These are phyloP conservation scores for Penicillium lagena DNA, from an alignment of 495 filamentous ascomycete species.

Conservation along the genomic window DNA sequence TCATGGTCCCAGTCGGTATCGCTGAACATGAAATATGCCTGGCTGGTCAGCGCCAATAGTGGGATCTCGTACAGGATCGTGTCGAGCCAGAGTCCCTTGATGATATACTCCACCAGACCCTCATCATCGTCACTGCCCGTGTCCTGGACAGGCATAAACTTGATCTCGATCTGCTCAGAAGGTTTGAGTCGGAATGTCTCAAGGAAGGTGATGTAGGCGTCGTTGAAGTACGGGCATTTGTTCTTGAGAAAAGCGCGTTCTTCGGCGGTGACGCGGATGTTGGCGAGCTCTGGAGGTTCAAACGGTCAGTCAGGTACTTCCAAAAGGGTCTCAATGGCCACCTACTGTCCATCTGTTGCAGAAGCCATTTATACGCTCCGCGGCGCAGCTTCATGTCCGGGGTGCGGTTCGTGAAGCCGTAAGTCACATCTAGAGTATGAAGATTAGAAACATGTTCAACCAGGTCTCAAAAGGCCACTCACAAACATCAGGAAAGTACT, in stretches of 20 bases:
- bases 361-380: conserved; percentile 77
- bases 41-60: conserved; percentile 80
- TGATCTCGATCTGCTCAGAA: conserved; percentile 66
- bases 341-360: conserved; percentile 72
- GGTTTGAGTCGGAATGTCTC: conserved; percentile 74
- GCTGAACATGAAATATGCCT: conserved; percentile 95
- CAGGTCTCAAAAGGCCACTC: conserved; percentile 14
- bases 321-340: not conserved
- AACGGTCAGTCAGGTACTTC: no score
- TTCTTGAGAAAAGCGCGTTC: conserved; percentile 73
- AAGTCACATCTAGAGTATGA: conserved; percentile 58
- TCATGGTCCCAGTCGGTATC: conserved; percentile 83
- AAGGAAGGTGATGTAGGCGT: conserved; percentile 73
- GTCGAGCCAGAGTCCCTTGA: conserved; percentile 83
- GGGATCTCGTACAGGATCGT: conserved; percentile 98
- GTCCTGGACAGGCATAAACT: conserved; percentile 60
- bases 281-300: conserved; percentile 56
- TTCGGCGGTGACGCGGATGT: conserved; percentile 67
- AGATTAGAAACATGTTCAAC: conserved; percentile 10
- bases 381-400: conserved; percentile 85
- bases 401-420: conserved; percentile 91
- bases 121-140: conserved; percentile 60
- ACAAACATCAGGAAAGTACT: conserved; percentile 79
- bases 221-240: conserved; percentile 74
- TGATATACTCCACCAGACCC: conserved; percentile 66